These are phyloP conservation scores for Sporothrix luriei DNA, from an alignment of 2,329 filamentous ascomycete species.

Conservation along the genomic window DNA sequence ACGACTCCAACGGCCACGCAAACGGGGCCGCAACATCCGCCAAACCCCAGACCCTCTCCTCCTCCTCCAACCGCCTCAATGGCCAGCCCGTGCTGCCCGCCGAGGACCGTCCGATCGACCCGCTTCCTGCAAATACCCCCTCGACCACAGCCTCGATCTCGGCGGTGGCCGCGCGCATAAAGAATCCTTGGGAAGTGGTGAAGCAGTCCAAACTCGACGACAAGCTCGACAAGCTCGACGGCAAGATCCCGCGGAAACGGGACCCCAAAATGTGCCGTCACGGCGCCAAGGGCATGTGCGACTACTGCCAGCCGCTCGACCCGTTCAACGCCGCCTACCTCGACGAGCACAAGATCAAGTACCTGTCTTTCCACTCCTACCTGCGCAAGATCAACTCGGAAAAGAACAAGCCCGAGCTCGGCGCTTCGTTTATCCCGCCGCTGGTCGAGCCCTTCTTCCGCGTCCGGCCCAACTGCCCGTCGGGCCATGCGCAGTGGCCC, in stretches of 20 bases:
- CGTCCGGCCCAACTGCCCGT: constrained; percentile 85
- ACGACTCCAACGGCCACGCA: constrained; percentile 46
- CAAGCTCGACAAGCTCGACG: constrained; percentile 79
- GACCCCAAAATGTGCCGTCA: constrained; percentile 91
- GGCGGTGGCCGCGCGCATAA: constrained; percentile 65
- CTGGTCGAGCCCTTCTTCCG: constrained; percentile 90
- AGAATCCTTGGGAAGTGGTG: constrained; percentile 91
- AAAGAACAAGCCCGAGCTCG: constrained; percentile 93
- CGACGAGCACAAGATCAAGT: constrained; percentile 96
- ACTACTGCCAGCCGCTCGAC: constrained; percentile 96
- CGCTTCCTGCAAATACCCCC: constrained; percentile 45
- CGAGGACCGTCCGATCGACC: constrained; percentile 67
- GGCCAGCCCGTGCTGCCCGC: constrained; percentile 71
- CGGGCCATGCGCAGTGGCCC: constrained; percentile 89
- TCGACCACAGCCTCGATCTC: constrained; percentile 35
- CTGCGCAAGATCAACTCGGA: constrained; percentile 92
- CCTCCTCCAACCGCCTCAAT: constrained; percentile 72
- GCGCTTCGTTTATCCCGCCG: constrained; percentile 93
- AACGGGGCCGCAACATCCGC: constrained; percentile 42
- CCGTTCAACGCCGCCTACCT: constrained; percentile 90
- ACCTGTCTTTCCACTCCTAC: constrained; percentile 93
- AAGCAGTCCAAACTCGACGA: constrained; percentile 88
- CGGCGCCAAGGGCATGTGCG: constrained; percentile 97
- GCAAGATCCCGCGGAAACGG: constrained; percentile 77
- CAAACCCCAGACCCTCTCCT: constrained; percentile 45